Conservation (phyloP, 192 early-diverging fungal genomes). For the Backusella liffmaniae region DNA sequence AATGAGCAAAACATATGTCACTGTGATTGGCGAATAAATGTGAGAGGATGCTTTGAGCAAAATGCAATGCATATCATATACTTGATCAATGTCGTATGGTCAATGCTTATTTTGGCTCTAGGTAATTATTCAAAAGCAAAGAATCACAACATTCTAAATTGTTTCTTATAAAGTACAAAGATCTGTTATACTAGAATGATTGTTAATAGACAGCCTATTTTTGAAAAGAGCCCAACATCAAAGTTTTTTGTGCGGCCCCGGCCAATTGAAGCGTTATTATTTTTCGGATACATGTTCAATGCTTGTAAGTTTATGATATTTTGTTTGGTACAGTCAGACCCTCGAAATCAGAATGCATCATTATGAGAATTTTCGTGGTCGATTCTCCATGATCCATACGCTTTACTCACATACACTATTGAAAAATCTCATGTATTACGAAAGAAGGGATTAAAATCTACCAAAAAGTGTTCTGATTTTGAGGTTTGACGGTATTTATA, state of each 20-base stretch:
- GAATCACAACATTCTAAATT: background rate
- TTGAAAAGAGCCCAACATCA: background rate
- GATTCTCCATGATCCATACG: too few relatives aligned
- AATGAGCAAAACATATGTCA: constrained; percentile 18
- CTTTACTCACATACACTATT: too few relatives aligned
- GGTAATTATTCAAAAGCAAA: constrained; percentile 14
- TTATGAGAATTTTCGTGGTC: too few relatives aligned
- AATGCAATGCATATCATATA: constrained; percentile 9
- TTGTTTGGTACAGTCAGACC: too few relatives aligned
- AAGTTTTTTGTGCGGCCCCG: constrained; percentile 18
- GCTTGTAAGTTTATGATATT: constrained; percentile 11
- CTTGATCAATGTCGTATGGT: background rate
- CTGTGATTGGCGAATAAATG: constrained; percentile 30
- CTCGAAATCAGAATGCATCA: too few relatives aligned
- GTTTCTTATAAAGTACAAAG: background rate
- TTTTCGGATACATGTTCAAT: constrained; percentile 20
- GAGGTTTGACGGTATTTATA: background rate
- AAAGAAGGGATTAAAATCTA: too few relatives aligned
- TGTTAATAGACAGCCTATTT: constrained; percentile 12
- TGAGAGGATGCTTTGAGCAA: constrained; percentile 6
- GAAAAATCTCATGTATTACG: too few relatives aligned
- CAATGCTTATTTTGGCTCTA: background rate
- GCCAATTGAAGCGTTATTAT: constrained; percentile 27
- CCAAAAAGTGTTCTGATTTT: too few relatives aligned
- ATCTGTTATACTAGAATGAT: constrained; percentile 16